These are phyloP conservation scores for Entomortierella parvispora DNA, from an alignment of 192 early-diverging fungal species.

Conservation along the genomic window DNA sequence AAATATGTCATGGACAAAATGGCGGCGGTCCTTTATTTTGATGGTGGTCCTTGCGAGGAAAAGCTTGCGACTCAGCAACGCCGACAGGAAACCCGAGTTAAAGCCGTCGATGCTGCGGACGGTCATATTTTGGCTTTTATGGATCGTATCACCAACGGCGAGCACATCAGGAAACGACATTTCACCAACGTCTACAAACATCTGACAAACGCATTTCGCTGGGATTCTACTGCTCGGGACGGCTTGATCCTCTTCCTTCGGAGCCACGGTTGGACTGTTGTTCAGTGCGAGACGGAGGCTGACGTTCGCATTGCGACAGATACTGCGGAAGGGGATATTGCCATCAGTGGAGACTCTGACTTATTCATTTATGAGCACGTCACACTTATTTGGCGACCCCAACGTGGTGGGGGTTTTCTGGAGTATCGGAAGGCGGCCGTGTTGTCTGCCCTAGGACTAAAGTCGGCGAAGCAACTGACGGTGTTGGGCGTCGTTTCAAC, in stretches of 20 bases:
- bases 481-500: conserved; percentile 8
- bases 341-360: not conserved
- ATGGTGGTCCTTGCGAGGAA: not conserved
- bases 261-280: not conserved
- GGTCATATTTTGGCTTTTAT: not conserved
- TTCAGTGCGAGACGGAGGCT: conserved; percentile 1
- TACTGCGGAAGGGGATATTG: not conserved
- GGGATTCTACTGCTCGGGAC: not conserved
- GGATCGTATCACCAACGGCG: not conserved
- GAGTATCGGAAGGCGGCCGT: conserved; percentile 10
- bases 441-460: not conserved
- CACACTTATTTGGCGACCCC: conserved; percentile 2
- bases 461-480: not conserved
- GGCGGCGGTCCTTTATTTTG: too few species aligned
- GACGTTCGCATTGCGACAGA: conserved; percentile 6
- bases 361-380: conserved; percentile 6
- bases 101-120: not conserved
- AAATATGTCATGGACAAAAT: too few species aligned
- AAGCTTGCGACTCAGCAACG: not conserved
- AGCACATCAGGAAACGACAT: not conserved
- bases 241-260: not conserved
- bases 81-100: not conserved
- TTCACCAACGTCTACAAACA: not conserved
- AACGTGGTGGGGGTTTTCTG: conserved; percentile 1
- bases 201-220: not conserved